Evolutionary conservation across 441 rosid genomes (phyloP), one percentile per base, ranked within the genome.

Genomic region (Croton laevigatus): DNA sequence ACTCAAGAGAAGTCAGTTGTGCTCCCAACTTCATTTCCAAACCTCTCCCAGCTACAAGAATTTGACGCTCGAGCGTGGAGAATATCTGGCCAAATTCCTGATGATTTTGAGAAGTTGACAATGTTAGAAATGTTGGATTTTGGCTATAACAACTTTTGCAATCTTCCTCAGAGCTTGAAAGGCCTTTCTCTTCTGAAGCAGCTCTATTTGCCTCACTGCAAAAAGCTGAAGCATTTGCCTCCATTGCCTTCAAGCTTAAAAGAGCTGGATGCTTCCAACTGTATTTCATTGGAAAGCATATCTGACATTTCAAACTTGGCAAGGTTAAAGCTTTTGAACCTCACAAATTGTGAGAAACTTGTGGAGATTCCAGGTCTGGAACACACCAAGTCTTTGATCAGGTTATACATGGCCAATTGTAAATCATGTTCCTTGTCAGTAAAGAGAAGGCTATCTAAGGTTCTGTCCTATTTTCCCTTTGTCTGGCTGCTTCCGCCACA

Each of bases 1-100:
- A 34, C 36, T 6, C 65, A 42, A n/a, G 73, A 55, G 53, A 70
- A 19, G 36, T 48, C 48, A 14, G 80, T 59, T 32, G 61, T 46
- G 12, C 45, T 85, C 22, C 87, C 91, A 22, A 23, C 66, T 44
- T 82, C 93, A 57, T 88, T 90, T 78, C 75, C 76, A 9, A 77
- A 78, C 63, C 88, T 91, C 51, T 71, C 74, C 57, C 32, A 2
- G 45, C 83, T 91, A n/a, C 55, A 79, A 80, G 84, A 87, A 44
- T 67, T 91, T 9, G 84, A 89, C 71, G 93, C 93, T 68, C 75
- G 81, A 6, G 84, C 82, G 14, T 91, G 90, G 82, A 64, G 82
- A 75, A 75, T 89, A 62, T 68, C 72, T 1, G 89, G 93, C 32
- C 71, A 77, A 46, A 81, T 91, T 78, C 86, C 86, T 0, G 88